Conservation (phyloP, 202 grass and related monocot species). For the Bolboschoenoplectus hybrid region DNA sequence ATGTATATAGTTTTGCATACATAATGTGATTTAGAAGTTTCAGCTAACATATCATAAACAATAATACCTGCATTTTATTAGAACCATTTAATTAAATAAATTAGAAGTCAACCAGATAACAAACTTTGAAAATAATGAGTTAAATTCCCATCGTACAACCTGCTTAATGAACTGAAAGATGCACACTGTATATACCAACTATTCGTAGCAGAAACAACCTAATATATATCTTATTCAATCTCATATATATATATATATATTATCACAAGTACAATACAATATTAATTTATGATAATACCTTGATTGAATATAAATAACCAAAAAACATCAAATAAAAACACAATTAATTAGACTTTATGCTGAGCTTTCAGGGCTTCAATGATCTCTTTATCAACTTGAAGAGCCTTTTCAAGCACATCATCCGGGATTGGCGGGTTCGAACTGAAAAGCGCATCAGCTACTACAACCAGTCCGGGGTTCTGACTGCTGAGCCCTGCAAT, state of each 20-base stretch:
- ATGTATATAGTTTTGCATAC: neutral
- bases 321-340: neutral
- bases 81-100: neutral
- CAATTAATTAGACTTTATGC: constrained; percentile 7
- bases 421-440: constrained; percentile 30
- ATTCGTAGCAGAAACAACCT: neutral
- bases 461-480: constrained; percentile 37
- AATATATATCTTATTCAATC: constrained; percentile 19
- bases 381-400: constrained; percentile 42
- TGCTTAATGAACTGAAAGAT: neutral
- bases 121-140: neutral
- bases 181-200: neutral
- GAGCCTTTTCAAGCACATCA: constrained; percentile 44
- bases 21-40: neutral
- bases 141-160: neutral
- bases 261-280: constrained; percentile 10
- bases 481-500: constrained; percentile 43
- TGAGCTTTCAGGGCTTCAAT: constrained; percentile 36
- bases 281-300: neutral
- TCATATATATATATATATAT: neutral
- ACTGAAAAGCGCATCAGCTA: constrained; percentile 33
- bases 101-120: neutral
- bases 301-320: neutral
- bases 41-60: neutral
- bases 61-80: neutral